Evolutionary conservation across 2,329 filamentous ascomycete genomes (phyloP), one percentile per base, ranked within the genome.

Genomic region (Knoxdaviesia proteae): DNA sequence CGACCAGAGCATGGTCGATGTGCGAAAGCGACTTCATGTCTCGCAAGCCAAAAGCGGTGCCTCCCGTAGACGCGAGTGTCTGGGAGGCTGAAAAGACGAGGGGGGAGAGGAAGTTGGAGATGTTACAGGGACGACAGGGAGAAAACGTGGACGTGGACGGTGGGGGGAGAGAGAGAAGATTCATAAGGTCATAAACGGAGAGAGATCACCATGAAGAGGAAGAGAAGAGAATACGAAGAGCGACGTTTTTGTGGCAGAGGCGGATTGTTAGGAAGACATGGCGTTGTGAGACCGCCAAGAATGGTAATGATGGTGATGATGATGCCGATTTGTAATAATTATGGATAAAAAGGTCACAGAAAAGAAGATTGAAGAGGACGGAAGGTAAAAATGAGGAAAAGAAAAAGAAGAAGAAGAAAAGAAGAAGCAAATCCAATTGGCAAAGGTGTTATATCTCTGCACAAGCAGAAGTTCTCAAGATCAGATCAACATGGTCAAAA

Each of bases 1-100:
- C 59, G 45, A 59, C 49, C 45, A 59, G 44, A 40, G 41, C 42
- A 20, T 45, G 40, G 39, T 39, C n/a, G n/a, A 36, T 30, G 7
- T 39, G 6, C 33, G 20, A 20, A 20, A 2, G 20, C 20, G 20
- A 20, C 20, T 20, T 20, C 20, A 20, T 20, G 20, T 2, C 20
- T 20, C 20, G 20, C 20, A 20, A 20, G 20, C 20, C 20, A 20
- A 20, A 20, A 20, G 20, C 20, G 20, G 20, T 20, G 20, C 20
- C 20, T 20, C 20, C 20, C 20, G 20, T 20, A 20, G 20, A 20
- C 20, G 20, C 20, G 20, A 20, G 20, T 20, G 20, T 20, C 20
- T 20, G 20, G 20, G 20, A 20, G 11, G 10, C 33, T 20, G 42
- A 36, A 36, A 7, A 8, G 40, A 29, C 7, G 32, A 9, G 20